These are phyloP conservation scores for Phytophthora citricola DNA, from an alignment of 352 stramenopile species.

Conservation along the genomic window DNA sequence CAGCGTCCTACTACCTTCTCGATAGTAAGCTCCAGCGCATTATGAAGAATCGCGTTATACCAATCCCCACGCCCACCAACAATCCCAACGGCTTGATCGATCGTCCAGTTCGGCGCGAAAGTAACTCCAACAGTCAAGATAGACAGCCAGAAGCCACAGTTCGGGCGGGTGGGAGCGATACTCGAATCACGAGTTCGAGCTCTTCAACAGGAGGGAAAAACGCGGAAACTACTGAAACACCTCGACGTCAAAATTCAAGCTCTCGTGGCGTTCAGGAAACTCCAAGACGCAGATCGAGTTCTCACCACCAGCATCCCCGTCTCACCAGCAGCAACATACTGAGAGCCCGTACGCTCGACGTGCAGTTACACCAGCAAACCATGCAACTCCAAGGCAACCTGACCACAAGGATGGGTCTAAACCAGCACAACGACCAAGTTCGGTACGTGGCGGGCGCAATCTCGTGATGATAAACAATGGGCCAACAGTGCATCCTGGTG, in stretches of 20 bases:
- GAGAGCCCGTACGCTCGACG: conserved; percentile 24
- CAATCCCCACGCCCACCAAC: not conserved
- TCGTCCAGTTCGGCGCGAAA: conserved; percentile 8
- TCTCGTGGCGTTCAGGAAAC: conserved; percentile 14
- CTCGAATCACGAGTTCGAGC: conserved; percentile 4
- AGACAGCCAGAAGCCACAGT: conserved; percentile 11
- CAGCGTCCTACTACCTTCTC: conserved; percentile 81
- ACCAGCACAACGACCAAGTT: conserved; percentile 42
- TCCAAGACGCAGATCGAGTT: conserved; percentile 17
- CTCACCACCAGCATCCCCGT: conserved; percentile 17
- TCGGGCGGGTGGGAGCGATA: conserved; percentile 17
- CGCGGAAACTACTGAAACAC: conserved; percentile 4
- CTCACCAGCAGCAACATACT: conserved; percentile 19
- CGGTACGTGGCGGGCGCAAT: conserved; percentile 56
- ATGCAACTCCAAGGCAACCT: conserved; percentile 8
- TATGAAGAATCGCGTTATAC: conserved; percentile 38
- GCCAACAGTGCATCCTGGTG: conserved; percentile 10
- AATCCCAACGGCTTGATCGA: conserved; percentile 3
- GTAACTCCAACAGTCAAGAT: conserved; percentile 18
- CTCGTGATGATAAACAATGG: conserved; percentile 50
- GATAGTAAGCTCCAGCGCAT: conserved; percentile 59
- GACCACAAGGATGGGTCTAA: conserved; percentile 1
- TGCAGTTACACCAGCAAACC: conserved; percentile 16
- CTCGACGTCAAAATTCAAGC: conserved; percentile 16
- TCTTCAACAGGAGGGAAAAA: conserved; percentile 9